Evolutionary conservation across 1,284 basidiomycete genomes (phyloP).

Genomic region (Boletus holoroseus): DNA sequence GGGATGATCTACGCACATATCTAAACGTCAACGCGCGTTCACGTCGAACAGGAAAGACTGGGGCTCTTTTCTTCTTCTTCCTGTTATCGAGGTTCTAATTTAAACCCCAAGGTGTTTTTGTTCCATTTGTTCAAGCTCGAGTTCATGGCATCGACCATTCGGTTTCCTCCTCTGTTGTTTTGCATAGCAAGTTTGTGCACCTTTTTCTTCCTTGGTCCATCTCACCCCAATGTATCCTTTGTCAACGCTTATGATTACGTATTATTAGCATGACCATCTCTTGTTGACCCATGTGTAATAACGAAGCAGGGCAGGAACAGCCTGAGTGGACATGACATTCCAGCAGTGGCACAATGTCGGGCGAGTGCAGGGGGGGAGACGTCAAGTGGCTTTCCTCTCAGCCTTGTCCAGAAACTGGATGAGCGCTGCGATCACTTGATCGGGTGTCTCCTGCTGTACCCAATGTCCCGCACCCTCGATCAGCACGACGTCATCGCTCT

Average conservation of each 20-base stretch:
- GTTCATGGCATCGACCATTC: constrained; percentile 9
- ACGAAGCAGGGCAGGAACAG: background rate
- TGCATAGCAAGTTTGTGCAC: constrained; percentile 19
- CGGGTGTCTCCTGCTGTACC: constrained; percentile 52
- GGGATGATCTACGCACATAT: background rate
- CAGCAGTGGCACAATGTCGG: background rate
- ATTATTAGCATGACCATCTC: constrained; percentile 15
- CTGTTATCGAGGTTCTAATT: constrained; percentile 9
- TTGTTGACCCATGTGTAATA: constrained; percentile 16
- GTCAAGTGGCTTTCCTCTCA: background rate
- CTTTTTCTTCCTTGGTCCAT: constrained; percentile 9
- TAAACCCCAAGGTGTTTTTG: constrained; percentile 4
- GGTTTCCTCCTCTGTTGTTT: constrained; percentile 22
- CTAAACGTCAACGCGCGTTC: background rate
- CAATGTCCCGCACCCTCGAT: constrained; percentile 58
- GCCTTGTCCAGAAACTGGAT: constrained; percentile 22
- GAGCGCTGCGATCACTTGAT: constrained; percentile 24
- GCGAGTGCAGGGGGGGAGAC: background rate
- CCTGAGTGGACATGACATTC: background rate
- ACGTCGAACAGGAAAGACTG: background rate
- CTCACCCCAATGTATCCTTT: constrained; percentile 27
- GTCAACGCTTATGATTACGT: constrained; percentile 19
- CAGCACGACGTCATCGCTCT: constrained; percentile 45
- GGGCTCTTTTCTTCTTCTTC: background rate
- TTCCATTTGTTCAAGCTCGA: background rate